Base-by-base conservation (phyloP, 2,329 filamentous ascomycete genomes). In the Paracoccidioides brasiliensis region DNA sequence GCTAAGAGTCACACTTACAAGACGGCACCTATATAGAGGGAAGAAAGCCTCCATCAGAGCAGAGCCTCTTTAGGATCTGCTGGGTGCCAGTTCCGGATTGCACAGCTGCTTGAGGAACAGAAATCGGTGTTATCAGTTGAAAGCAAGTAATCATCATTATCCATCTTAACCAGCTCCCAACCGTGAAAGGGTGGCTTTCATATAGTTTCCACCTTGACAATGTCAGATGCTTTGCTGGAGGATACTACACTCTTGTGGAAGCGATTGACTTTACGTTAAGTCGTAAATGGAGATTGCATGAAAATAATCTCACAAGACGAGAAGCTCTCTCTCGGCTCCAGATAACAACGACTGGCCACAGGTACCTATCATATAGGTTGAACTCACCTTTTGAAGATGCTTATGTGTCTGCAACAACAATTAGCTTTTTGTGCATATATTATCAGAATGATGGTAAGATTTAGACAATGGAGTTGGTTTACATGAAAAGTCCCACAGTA, bases 121-220 rank as follows among this genome's bases (percentile, higher is more conserved):
- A 43, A 52, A 32, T 32, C 15, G 33, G 14, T 14, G 9, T 10
- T 32, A 5, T 49, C 33, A 10, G 14, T n/a, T 22, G 15, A 49
- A 40, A 10, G 44, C 15, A 10, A 37, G 22, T 50, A 15, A 15
- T 28, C 46, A 38, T 33, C 42, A 14, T 52, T 35, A 35, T 40
- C n/a, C 30, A 37, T 35, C 14, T 14, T 38, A 43, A 35, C 57
- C 60, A 63, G 41, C 55, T 58, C 8, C 64, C 70, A 1, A 73
- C 57, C 0, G 70, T 73, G 61, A 79, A 78, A 1, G 76, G 76
- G 57, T 79, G 76, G 55, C 71, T 78, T 54, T 78, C 72, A 61
- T 72, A 67, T 66, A 2, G 76, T 63, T 37, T 74, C 69, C 32
- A 77, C 61, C 14, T 68, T 67, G 46, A 77, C 63, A 40, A 77